These are phyloP conservation scores for Piloderma croceum DNA, from an alignment of 768 basidiomycete genomes.

Conservation along the genomic window DNA sequence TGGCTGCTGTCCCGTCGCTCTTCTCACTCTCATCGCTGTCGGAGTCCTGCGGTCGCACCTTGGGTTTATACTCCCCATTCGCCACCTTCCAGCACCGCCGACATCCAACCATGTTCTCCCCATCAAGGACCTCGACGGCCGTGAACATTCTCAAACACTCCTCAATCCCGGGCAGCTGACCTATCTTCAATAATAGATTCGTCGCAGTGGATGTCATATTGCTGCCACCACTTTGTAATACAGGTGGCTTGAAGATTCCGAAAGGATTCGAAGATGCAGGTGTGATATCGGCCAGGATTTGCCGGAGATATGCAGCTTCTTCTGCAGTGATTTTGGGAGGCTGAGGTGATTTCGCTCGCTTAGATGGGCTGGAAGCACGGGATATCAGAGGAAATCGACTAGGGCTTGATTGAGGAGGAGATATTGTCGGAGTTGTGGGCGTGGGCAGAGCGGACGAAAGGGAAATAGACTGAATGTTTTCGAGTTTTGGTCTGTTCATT, in stretches of 20 bases:
- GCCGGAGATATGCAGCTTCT: conserved; percentile 62
- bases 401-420: conserved; percentile 16
- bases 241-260: conserved; percentile 41
- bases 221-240: conserved; percentile 8
- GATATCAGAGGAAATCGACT: conserved; percentile 21
- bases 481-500: conserved; percentile 10
- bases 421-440: conserved; percentile 14
- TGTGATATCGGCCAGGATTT: conserved; percentile 61
- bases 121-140: conserved; percentile 86
- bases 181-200: conserved; percentile 42
- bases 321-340: conserved; percentile 49
- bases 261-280: conserved; percentile 42
- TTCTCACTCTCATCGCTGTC: conserved; percentile 29
- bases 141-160: conserved; percentile 87
- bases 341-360: conserved; percentile 40
- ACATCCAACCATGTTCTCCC: conserved; percentile 93
- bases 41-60: conserved; percentile 10
- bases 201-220: conserved; percentile 21
- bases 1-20: conserved; percentile 15
- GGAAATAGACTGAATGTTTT: too few species aligned
- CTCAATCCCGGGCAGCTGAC: conserved; percentile 55
- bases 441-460: conserved; percentile 14
- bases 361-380: conserved; percentile 22
- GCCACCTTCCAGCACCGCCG: conserved; percentile 91
- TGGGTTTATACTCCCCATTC: conserved; percentile 52